phyloP scores from a whole-genome alignment of 31 red algal species.

The Porphyra umbilicalis region DNA sequence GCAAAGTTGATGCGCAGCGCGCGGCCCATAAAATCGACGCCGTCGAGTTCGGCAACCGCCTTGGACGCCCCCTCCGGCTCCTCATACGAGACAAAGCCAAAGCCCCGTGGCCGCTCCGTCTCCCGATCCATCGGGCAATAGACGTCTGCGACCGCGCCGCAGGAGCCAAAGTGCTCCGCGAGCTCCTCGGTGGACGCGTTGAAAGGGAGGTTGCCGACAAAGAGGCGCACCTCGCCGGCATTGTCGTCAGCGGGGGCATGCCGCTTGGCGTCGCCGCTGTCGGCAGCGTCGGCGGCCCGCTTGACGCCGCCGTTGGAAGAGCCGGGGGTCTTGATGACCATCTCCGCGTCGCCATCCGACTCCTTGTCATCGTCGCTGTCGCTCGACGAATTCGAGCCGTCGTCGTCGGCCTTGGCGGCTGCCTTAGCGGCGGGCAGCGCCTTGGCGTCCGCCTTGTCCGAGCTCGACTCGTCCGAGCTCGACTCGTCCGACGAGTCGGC shows the following conservation, averaged over 20 bases:
- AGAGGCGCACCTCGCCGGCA: constrained; percentile 46
- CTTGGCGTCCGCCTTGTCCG: background rate
- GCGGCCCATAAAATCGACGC: constrained; percentile 46
- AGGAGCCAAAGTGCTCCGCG: constrained; percentile 31
- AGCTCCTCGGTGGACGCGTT: constrained; percentile 62
- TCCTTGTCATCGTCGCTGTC: background rate
- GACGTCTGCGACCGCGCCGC: constrained; percentile 76
- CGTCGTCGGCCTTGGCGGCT: background rate
- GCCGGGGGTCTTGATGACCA: background rate
- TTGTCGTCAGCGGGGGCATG: constrained; percentile 7
- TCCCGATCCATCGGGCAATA: constrained; percentile 81
- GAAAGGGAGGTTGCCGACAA: constrained; percentile 87
- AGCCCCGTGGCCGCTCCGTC: constrained; percentile 64
- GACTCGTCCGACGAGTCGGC: background rate
- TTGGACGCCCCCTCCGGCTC: constrained; percentile 12
- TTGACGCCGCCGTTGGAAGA: constrained; percentile 18
- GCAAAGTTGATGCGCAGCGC: constrained; percentile 64
- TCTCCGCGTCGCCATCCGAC: background rate
- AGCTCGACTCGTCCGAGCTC: background rate
- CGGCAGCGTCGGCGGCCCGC: constrained; percentile 10
- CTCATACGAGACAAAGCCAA: constrained; percentile 69
- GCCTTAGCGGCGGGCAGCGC: background rate
- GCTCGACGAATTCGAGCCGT: background rate
- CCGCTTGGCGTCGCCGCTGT: constrained; percentile 13
- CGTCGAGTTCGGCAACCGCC: constrained; percentile 56